Evolutionary conservation across 1,284 basidiomycete genomes (phyloP).

Genomic region (Heterobasidion occidentale): DNA sequence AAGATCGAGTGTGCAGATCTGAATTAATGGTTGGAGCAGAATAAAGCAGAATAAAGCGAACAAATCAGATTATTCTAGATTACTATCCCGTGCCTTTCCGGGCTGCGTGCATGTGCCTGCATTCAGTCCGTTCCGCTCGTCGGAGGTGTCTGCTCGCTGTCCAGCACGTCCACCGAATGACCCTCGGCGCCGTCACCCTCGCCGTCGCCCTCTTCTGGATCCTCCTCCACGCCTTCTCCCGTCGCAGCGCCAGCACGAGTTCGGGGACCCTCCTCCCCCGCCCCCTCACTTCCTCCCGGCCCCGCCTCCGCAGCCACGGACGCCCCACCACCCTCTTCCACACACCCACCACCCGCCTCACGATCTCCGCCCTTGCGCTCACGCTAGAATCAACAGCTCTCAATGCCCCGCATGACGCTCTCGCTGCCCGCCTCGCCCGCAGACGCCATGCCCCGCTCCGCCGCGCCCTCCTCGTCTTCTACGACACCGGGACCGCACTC

Average conservation of each 20-base stretch:
- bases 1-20: too few species aligned
- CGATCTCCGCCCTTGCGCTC: conserved; percentile 14
- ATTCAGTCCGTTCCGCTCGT: too few species aligned
- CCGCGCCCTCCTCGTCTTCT: conserved; percentile 27
- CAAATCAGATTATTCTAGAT: too few species aligned
- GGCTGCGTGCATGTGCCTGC: too few species aligned
- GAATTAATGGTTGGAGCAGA: too few species aligned
- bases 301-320: background rate
- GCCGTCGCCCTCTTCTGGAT: background rate
- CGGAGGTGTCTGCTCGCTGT: background rate
- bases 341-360: background rate
- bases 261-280: background rate
- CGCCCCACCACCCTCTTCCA: background rate
- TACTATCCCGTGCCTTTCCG: too few species aligned
- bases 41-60: too few species aligned
- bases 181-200: background rate
- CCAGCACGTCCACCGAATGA: background rate
- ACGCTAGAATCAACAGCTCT: conserved; percentile 44
- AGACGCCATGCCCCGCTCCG: conserved; percentile 3
- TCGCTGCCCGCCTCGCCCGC: conserved; percentile 18
- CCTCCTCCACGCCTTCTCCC: too few species aligned
- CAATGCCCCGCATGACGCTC: conserved; percentile 42
- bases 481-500: conserved; percentile 41
- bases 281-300: background rate
- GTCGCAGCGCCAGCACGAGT: background rate